Evolutionary conservation across 495 filamentous ascomycete species (phyloP).

Genomic region (Penicilliopsis zonata): DNA sequence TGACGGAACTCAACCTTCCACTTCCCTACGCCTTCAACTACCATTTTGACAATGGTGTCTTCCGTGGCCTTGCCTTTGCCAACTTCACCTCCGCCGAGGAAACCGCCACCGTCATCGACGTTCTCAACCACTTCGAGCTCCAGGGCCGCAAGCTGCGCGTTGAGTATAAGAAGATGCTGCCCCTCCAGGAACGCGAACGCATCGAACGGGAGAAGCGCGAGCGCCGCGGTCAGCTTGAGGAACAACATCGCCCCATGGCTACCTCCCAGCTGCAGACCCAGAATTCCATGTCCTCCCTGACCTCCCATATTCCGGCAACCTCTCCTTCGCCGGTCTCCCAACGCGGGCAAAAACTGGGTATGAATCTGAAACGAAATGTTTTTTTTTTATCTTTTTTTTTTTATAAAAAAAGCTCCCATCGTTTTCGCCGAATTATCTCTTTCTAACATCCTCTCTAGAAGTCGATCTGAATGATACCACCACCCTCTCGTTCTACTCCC

Average conservation of each 20-base stretch:
- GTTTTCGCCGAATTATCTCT: slow-evolving; percentile 5
- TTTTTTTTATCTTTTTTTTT: background rate
- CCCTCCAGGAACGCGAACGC: slow-evolving; percentile 82
- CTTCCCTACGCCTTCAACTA: slow-evolving; percentile 99
- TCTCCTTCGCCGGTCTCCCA: slow-evolving; percentile 63
- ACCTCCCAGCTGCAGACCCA: slow-evolving; percentile 61
- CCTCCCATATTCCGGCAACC: slow-evolving; percentile 54
- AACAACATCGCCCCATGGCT: slow-evolving; percentile 76
- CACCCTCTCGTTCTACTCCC: slow-evolving; percentile 76
- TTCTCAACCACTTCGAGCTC: slow-evolving; percentile 88
- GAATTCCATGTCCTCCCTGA: slow-evolving; percentile 71
- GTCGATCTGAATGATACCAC: slow-evolving; percentile 87
- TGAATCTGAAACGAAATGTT: slow-evolving; percentile 7
- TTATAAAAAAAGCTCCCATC: background rate
- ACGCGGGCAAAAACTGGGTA: slow-evolving; percentile 51
- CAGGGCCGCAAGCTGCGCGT: slow-evolving; percentile 89
- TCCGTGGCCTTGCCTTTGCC: slow-evolving; percentile 90
- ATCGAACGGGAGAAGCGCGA: slow-evolving; percentile 97
- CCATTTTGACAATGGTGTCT: slow-evolving; percentile 97
- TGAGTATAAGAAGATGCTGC: slow-evolving; percentile 99
- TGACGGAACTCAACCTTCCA: slow-evolving; percentile 83
- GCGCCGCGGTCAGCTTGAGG: slow-evolving; percentile 88
- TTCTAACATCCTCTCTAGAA: slow-evolving; percentile 36
- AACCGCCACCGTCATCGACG: slow-evolving; percentile 78
- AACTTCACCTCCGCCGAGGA: slow-evolving; percentile 96